These are phyloP conservation scores for Psophocarpus tetragonolobus DNA, from an alignment of 306 rosid species.

Conservation along the genomic window DNA sequence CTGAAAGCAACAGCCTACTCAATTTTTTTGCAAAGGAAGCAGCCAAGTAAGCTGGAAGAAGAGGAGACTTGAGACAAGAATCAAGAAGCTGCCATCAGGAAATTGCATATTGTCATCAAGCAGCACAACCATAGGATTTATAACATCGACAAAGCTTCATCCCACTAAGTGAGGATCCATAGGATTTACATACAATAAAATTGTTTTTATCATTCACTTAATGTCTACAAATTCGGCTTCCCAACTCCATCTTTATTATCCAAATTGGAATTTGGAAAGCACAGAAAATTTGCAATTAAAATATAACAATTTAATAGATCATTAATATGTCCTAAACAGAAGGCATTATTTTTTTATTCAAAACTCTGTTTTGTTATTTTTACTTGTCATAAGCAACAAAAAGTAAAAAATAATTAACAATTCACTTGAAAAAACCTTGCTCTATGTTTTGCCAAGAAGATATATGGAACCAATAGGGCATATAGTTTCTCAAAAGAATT, in stretches of 20 bases:
- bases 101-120: conserved; percentile 35
- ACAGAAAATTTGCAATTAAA: neutral
- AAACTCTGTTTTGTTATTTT: neutral
- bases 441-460: conserved; percentile 92
- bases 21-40: conserved; percentile 93
- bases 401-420: conserved; percentile 11
- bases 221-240: conserved; percentile 9
- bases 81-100: conserved; percentile 78
- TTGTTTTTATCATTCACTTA: neutral
- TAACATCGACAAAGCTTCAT: too few relatives aligned
- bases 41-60: conserved; percentile 95
- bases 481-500: conserved; percentile 86
- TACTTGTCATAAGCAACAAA: neutral
- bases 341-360: conserved; percentile 16
- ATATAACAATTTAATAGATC: neutral
- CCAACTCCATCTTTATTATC: neutral
- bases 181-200: conserved; percentile 15
- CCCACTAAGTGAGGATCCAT: too few relatives aligned
- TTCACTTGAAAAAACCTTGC: conserved; percentile 79
- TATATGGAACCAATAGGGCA: conserved; percentile 75
- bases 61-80: conserved; percentile 89
- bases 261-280: conserved; percentile 16
- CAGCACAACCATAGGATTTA: too few relatives aligned
- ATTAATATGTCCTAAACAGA: neutral
- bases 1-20: conserved; percentile 76